Base-by-base conservation (phyloP, 345 rosid species). In the Hibiscus syriacus region DNA sequence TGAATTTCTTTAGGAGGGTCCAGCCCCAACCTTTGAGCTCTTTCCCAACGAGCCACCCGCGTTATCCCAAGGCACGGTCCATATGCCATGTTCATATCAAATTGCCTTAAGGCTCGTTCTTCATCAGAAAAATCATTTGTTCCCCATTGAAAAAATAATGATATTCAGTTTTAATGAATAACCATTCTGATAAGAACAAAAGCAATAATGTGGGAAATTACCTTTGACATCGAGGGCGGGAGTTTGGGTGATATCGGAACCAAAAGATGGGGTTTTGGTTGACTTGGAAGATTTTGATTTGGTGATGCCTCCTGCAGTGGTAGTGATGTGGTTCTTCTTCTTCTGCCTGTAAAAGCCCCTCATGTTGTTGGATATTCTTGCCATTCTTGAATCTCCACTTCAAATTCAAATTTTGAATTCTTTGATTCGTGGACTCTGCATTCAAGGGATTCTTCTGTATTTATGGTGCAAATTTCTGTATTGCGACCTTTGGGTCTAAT, bases 1-100 rank as follows among this genome's bases (percentile, higher is more conserved):
- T 80, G 76, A 0, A 92, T 77, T 60, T 87, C 87, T 59, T 27
- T 64, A 0, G 90, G 96, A 74, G 92, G 91, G 66, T 79, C 80
- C 64, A 85, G 64, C 50, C 96, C 92, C 4, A 89, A 80, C 54
- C 81, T 82, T 66, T 72, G 58, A 23, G 93, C 98, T 26, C 94
- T 92, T 67, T 89, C 89, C 90, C 85, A 87, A 2, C 96, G 81
- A 39, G 63, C 90, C 56, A 81, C 41, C 70, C 98, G 79, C 32
- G 79, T 76, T 85, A 92, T 84, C 45, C 98, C 94, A 62, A 87
- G 53, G 69, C 96, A 92, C 0, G 96, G 96, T 32, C 98, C 98
- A 16, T 82, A 92, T 0, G 86, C 80, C 80, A 87, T 86, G 86
- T 86, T 80, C 89, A 92, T 84, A 80, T 92, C 96, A 67, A 92